Evolutionary conservation across 2,329 filamentous ascomycete genomes (phyloP).

Genomic region (Botrytis deweyae): DNA sequence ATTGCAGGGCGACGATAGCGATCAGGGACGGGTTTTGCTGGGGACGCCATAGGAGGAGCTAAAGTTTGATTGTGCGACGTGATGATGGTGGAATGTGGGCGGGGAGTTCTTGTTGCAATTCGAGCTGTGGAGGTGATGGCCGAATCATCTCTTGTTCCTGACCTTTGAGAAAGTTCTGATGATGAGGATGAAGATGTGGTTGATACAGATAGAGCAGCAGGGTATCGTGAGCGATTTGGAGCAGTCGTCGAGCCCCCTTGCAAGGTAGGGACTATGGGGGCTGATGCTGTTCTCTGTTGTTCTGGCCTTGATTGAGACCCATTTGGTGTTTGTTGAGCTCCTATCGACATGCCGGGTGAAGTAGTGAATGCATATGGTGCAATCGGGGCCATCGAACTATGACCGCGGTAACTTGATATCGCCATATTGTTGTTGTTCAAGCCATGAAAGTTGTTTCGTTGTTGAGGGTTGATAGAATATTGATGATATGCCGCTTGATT

Average conservation of each 20-base stretch:
- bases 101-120: slow-evolving; percentile 30
- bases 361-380: slow-evolving; percentile 76
- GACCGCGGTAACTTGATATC: slow-evolving; percentile 53
- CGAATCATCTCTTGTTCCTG: slow-evolving; percentile 55
- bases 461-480: slow-evolving; percentile 49
- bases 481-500: slow-evolving; percentile 43
- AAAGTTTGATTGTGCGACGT: slow-evolving; percentile 50
- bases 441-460: slow-evolving; percentile 52
- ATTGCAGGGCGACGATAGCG: slow-evolving; percentile 72
- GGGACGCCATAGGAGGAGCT: slow-evolving; percentile 47
- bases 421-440: slow-evolving; percentile 50
- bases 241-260: slow-evolving; percentile 36
- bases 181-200: slow-evolving; percentile 41
- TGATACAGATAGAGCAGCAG: slow-evolving; percentile 53
- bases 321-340: slow-evolving; percentile 34
- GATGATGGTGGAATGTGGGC: slow-evolving; percentile 43
- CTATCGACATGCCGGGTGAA: slow-evolving; percentile 63
- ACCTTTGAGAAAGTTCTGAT: slow-evolving; percentile 41
- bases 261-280: slow-evolving; percentile 48
- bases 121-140: slow-evolving; percentile 43
- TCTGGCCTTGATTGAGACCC: slow-evolving; percentile 55
- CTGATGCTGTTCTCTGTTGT: slow-evolving; percentile 51
- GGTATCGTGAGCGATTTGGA: slow-evolving; percentile 45
- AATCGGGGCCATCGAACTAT: slow-evolving; percentile 53
- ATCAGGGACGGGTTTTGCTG: slow-evolving; percentile 71